Evolutionary conservation across 2,329 filamentous ascomycete species (phyloP).

Genomic region (Aureobasidium melanogenum): DNA sequence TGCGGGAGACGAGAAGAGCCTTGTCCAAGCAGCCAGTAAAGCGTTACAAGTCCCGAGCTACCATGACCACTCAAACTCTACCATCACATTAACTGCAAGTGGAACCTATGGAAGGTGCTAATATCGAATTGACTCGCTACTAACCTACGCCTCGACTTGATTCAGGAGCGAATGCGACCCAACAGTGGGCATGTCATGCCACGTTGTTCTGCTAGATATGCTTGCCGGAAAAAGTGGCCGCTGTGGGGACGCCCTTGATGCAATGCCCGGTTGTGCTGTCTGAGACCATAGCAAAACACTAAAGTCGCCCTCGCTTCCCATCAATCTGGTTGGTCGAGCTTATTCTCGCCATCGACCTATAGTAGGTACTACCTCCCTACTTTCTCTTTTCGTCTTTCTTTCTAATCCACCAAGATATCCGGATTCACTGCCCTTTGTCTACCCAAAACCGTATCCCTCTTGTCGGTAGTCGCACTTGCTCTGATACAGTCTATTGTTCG

Average conservation of each 20-base stretch:
- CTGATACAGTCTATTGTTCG: neutral
- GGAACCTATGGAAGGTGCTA: neutral
- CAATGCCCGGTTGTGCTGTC: neutral
- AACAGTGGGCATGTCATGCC: neutral
- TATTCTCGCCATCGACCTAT: neutral
- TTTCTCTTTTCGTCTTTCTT: neutral
- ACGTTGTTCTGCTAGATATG: neutral
- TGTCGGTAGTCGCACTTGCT: neutral
- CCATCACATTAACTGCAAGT: neutral
- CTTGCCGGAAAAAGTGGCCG: neutral
- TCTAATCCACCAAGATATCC: neutral
- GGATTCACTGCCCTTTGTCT: neutral
- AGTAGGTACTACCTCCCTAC: neutral
- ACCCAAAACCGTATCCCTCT: neutral
- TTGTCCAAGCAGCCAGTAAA: neutral
- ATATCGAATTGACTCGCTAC: neutral
- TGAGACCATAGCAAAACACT: conserved; percentile 6
- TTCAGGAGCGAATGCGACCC: neutral
- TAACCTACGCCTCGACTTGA: neutral
- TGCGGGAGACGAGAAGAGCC: neutral
- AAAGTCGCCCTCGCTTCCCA: neutral
- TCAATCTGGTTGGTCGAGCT: neutral
- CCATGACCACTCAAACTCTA: neutral
- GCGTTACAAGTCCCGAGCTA: neutral
- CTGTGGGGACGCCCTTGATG: neutral